Evolutionary conservation across 169 alveolate species (phyloP), one percentile per base, ranked within the genome.

Genomic region (Eimeria nieschulzi): DNA sequence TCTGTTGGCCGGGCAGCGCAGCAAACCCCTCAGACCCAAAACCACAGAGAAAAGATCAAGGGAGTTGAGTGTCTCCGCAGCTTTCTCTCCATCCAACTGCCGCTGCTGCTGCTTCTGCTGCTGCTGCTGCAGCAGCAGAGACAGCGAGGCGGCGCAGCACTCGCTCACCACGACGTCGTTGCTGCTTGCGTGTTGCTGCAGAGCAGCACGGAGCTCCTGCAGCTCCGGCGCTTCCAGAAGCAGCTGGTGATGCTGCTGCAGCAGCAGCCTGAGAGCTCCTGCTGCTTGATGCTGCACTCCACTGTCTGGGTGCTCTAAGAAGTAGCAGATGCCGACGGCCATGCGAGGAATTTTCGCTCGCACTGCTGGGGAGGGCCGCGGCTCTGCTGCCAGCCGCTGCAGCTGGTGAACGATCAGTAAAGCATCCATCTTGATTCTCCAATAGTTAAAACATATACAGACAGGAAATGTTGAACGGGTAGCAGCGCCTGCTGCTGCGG

Each of bases 231-330:
- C 33, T 12, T 71, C 64, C 53, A 55, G 54, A 33, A 87, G 59
- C 78, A 87, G 66, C 61, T 59, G 64, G 61, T 54, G 46, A 70
- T 87, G 92, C 79, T 68, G 86, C 64, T 54, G 61, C 51, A 59
- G 66, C 71, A 87, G 55, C 55, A 26, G 51, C 55, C 72, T 13
- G 56, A 87, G 87, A 9, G 92, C 86, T 51, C 83, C 83, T 13
- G 92, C 92, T 7, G 92, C 92, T 39, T 87, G 92, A 33, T 87
- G 92, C 80, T 80, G 92, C 64, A 87, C 92, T 15, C 92, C 92
- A 25, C 71, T 54, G 25, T 87, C 92, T 26, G 92, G 92, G 70
- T 87, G 92, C n/a, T 87, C 92, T 39, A 87, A 70, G 56, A 87
- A 87, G 87, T 73, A 87, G 70, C 92, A 73, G 10, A 87, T 72